These are phyloP conservation scores for Aspergillus sp. DNA, from an alignment of 2,329 filamentous ascomycete species.

Conservation along the genomic window DNA sequence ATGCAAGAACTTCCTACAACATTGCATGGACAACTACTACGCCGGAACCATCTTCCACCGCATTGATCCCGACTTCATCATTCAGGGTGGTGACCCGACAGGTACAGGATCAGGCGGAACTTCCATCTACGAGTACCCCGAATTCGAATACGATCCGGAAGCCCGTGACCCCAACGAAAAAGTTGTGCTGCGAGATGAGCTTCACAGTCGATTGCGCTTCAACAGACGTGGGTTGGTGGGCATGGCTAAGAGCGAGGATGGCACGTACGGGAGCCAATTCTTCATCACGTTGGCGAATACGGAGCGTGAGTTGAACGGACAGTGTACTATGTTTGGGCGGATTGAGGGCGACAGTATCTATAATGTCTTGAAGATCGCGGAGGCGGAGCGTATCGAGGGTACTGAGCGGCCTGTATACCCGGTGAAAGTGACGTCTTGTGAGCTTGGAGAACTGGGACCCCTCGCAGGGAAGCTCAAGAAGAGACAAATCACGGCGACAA, in stretches of 20 bases:
- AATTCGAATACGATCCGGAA: conserved; percentile 51
- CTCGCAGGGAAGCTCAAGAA: conserved; percentile 42
- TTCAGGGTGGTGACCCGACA: conserved; percentile 92
- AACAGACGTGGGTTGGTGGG: conserved; percentile 84
- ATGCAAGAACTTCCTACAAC: conserved; percentile 91
- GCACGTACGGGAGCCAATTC: conserved; percentile 93
- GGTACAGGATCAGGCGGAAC: conserved; percentile 89
- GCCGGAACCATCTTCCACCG: conserved; percentile 91
- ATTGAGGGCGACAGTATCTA: conserved; percentile 93
- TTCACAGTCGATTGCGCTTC: conserved; percentile 88
- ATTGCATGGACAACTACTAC: conserved; percentile 93
- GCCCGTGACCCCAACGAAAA: conserved; percentile 43
- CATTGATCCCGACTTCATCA: conserved; percentile 82
- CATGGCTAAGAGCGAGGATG: conserved; percentile 76
- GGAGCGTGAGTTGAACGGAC: conserved; percentile 76
- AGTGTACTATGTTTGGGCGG: conserved; percentile 90
- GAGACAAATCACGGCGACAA: conserved; percentile 31
- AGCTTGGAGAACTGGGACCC: conserved; percentile 42
- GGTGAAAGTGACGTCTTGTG: conserved; percentile 59
- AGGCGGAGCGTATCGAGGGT: conserved; percentile 73
- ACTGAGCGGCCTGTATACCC: conserved; percentile 83
- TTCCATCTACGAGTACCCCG: conserved; percentile 76
- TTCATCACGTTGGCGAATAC: conserved; percentile 84
- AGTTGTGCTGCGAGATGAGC: conserved; percentile 79
- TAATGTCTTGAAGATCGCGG: conserved; percentile 89